phyloP scores from a whole-genome alignment of 208 protist genomes.

The Leishmania tropica region DNA sequence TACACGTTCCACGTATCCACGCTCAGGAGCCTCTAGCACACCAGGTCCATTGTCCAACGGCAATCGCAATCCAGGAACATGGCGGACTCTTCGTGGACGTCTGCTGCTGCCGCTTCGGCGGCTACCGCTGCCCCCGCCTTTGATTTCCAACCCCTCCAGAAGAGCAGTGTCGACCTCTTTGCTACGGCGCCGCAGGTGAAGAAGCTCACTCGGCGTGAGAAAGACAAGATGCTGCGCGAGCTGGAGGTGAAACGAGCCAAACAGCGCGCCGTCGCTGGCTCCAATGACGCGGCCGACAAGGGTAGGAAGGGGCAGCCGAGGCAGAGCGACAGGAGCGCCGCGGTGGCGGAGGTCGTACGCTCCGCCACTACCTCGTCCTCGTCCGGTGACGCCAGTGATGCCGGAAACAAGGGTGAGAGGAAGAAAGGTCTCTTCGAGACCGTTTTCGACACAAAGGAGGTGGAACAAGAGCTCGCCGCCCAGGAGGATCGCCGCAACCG shows the following conservation, averaged over 20 bases:
- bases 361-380: constrained; percentile 8
- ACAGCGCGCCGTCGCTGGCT: neutral
- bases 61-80: neutral
- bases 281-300: neutral
- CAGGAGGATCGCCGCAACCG: constrained; percentile 31
- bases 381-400: neutral
- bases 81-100: constrained; percentile 1
- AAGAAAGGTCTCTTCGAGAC: constrained; percentile 43
- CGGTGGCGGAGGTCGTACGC: constrained; percentile 24
- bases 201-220: constrained; percentile 82
- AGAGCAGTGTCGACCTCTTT: constrained; percentile 80
- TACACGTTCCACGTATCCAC: neutral
- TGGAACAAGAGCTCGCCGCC: constrained; percentile 29
- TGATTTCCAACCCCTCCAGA: constrained; percentile 69
- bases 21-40: neutral
- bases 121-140: constrained; percentile 24
- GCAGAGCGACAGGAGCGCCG: constrained; percentile 9
- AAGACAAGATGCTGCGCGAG: constrained; percentile 50
- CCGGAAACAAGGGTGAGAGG: neutral
- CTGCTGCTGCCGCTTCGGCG: neutral
- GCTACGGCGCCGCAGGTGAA: constrained; percentile 82
- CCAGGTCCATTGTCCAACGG: neutral
- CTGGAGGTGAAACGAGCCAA: constrained; percentile 34
- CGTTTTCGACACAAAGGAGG: constrained; percentile 49
- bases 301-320: constrained; percentile 7